Base-by-base conservation (phyloP, 345 rosid genomes). In the Hibiscus tridactylites region DNA sequence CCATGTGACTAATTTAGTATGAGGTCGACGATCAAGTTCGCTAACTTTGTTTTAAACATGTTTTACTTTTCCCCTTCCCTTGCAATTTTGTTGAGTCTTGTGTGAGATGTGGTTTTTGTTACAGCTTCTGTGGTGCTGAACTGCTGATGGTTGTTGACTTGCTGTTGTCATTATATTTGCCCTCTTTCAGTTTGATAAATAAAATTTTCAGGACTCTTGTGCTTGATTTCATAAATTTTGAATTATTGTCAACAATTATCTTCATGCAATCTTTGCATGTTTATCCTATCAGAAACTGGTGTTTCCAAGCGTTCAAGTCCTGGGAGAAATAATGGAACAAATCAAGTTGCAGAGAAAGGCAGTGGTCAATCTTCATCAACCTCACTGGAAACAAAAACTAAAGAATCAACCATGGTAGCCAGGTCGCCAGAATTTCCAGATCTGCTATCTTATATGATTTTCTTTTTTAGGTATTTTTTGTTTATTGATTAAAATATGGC, bases 271-370 rank as follows among this genome's bases (percentile, higher is more conserved):
- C 76, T 50, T 77, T 79, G 33, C 37, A 68, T 79, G 69, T 77
- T 59, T 77, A 67, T 76, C 77, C 80, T 66, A 68, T 78, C 85
- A 93, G 98, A 89, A 85, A 84, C 80, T 78, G 84, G 85, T 64
- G 85, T 82, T 71, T 79, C 88, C 72, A 90, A 79, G 85, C 80
- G 75, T 72, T 83, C 81, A 60, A 80, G 61, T 68, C 29, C 82
- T 72, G 87, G 81, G 70, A 83, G 77, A 80, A 85, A 89, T 73
- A 79, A 60, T 76, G 91, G 80, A 83, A 81, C 71, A 53, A 84
- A 77, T 76, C 88, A 86, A 76, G 81, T 78, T 71, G 71, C 79
- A 29, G 90, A 88, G 75, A 87, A 88, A 78, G 81, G 76, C 75
- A 78, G 70, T 46, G 83, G 75, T 66, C 80, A 82, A 64, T 84